Evolutionary conservation across 129 eudicot species (phyloP).

Genomic region (Silybum marianum): DNA sequence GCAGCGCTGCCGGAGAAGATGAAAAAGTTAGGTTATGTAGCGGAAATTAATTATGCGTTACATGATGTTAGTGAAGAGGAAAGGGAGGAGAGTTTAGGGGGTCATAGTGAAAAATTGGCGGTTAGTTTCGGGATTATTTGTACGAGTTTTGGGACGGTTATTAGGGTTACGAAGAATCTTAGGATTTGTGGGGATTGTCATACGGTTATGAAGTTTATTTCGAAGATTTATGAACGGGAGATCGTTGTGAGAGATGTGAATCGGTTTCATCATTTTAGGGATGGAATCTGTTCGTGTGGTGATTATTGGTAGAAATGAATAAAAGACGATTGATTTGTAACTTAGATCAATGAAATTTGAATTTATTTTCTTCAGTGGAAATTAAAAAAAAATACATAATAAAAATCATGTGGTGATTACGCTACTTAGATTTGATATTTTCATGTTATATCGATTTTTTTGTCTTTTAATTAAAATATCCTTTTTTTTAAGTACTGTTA

Average conservation of each 20-base stretch:
- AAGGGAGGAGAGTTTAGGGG: constrained; percentile 40
- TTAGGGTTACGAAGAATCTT: constrained; percentile 66
- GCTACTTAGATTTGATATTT: too few relatives aligned
- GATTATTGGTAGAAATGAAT: constrained; percentile 41
- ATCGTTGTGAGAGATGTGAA: constrained; percentile 68
- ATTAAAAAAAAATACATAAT: too few relatives aligned
- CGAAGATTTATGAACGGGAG: constrained; percentile 47
- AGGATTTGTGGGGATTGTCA: constrained; percentile 80
- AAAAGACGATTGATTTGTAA: neutral
- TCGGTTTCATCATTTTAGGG: constrained; percentile 63
- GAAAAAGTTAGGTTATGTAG: constrained; percentile 53
- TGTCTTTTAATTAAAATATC: too few relatives aligned
- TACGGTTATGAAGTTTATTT: constrained; percentile 56
- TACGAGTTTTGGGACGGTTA: constrained; percentile 36
- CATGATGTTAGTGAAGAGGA: constrained; percentile 74
- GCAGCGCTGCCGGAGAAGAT: constrained; percentile 58
- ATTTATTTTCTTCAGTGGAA: too few relatives aligned
- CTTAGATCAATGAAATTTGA: neutral
- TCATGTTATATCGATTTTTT: too few relatives aligned
- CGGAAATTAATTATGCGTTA: constrained; percentile 57
- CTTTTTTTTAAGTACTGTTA: too few relatives aligned
- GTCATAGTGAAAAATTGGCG: constrained; percentile 79
- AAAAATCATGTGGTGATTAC: too few relatives aligned
- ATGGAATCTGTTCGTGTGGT: constrained; percentile 62
- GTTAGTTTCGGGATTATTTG: constrained; percentile 52